Evolutionary conservation across 352 stramenopile species (phyloP).

Genomic region (Phytophthora cactorum): DNA sequence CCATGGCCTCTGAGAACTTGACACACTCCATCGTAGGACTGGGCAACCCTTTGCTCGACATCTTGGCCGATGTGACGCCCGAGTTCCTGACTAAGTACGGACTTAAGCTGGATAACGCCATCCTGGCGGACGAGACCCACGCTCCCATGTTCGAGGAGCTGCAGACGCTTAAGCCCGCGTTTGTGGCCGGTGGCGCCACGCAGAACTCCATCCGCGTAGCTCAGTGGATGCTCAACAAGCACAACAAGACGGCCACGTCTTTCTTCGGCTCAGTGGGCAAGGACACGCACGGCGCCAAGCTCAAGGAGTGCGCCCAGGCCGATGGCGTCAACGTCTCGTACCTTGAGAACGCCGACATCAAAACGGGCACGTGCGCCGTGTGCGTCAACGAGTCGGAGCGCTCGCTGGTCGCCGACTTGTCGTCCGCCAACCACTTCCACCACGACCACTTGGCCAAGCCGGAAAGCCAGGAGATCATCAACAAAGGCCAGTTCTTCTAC

Average conservation of each 20-base stretch:
- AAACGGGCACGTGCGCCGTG: slow-evolving; percentile 98
- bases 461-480: slow-evolving; percentile 94
- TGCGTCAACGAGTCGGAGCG: slow-evolving; percentile 96
- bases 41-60: slow-evolving; percentile 99
- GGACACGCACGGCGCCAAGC: slow-evolving; percentile 93
- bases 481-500: slow-evolving; percentile 96
- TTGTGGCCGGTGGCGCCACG: slow-evolving; percentile 97
- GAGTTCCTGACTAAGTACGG: slow-evolving; percentile 97
- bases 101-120: slow-evolving; percentile 95
- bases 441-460: slow-evolving; percentile 84
- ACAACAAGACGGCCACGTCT: slow-evolving; percentile 85
- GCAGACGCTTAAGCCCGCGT: slow-evolving; percentile 92
- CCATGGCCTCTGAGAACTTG: slow-evolving; percentile 47
- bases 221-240: slow-evolving; percentile 98
- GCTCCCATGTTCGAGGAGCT: slow-evolving; percentile 97
- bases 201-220: slow-evolving; percentile 99
- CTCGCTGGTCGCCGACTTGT: slow-evolving; percentile 97
- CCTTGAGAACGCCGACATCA: slow-evolving; percentile 93
- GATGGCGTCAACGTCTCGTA: slow-evolving; percentile 98
- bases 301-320: slow-evolving; percentile 92
- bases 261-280: slow-evolving; percentile 98
- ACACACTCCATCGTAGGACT: slow-evolving; percentile 93
- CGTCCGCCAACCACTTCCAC: slow-evolving; percentile 99
- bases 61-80: slow-evolving; percentile 94
- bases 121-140: slow-evolving; percentile 98